Evolutionary conservation across 805 yeast genomes (phyloP).

Genomic region (Wickerhamomyces chaumierensis): DNA sequence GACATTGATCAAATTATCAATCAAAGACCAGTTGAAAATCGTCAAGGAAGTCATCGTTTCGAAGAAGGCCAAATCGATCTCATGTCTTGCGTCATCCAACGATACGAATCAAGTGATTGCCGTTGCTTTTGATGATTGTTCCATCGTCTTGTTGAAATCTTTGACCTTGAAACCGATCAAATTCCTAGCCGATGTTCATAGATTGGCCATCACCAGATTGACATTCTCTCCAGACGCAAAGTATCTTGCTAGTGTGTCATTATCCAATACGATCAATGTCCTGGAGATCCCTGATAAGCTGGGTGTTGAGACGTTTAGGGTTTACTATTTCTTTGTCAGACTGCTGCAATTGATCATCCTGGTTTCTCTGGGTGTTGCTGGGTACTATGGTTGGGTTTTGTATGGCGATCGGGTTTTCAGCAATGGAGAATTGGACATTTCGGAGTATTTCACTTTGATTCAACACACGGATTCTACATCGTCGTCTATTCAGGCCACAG

Average conservation of each 20-base stretch:
- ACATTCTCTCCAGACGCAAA: constrained; percentile 61
- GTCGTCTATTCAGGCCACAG: not conserved
- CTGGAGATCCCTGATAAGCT: constrained; percentile 45
- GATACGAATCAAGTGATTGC: constrained; percentile 25
- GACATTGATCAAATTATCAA: constrained; percentile 7
- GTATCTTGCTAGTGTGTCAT: constrained; percentile 63
- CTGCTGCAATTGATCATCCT: constrained; percentile 9
- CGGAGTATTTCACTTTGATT: constrained; percentile 16
- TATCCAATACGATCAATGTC: constrained; percentile 61
- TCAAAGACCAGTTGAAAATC: constrained; percentile 12
- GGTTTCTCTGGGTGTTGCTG: constrained; percentile 1
- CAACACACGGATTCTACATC: constrained; percentile 3
- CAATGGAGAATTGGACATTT: constrained; percentile 5
- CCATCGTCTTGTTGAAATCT: constrained; percentile 33
- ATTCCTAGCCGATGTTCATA: constrained; percentile 43
- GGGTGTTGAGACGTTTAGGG: constrained; percentile 17
- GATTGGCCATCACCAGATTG: constrained; percentile 63
- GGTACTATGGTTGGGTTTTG: constrained; percentile 6
- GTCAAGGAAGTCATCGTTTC: constrained; percentile 9
- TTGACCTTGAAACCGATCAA: constrained; percentile 45
- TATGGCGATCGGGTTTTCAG: constrained; percentile 7
- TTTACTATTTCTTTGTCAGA: constrained; percentile 15
- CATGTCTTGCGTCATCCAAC: constrained; percentile 39
- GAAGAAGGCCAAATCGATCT: constrained; percentile 23
- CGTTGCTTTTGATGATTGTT: constrained; percentile 43